A percentile compares a stretch with the other conserved stretches of the same genome.
Conservation (phyloP, 768 basidiomycete species). For the Lentinus brumalis region DNA sequence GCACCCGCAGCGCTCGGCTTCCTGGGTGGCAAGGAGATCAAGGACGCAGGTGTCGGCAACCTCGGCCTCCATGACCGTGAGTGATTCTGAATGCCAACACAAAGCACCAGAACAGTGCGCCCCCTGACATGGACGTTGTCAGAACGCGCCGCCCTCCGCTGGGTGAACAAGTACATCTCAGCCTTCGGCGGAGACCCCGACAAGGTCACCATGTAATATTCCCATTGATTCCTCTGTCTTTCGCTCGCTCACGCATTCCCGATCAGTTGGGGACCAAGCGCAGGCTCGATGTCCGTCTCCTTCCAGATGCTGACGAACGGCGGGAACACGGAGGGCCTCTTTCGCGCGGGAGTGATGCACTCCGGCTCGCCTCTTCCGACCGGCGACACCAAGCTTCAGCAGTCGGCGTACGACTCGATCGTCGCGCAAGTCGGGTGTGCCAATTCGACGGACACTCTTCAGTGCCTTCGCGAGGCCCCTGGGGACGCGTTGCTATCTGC, state of each 20-base stretch:
- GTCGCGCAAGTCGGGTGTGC: slow-evolving; percentile 41
- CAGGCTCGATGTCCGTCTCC: slow-evolving; percentile 39
- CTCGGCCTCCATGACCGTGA: slow-evolving; percentile 52
- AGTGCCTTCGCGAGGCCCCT: slow-evolving; percentile 43
- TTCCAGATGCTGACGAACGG: slow-evolving; percentile 30
- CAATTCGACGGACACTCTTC: slow-evolving; percentile 35
- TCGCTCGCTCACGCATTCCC: slow-evolving; percentile 28
- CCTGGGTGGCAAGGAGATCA: slow-evolving; percentile 41
- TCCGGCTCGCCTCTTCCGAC: slow-evolving; percentile 17
- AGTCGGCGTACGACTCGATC: slow-evolving; percentile 42
- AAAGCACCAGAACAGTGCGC: neutral
- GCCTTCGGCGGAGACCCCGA: slow-evolving; percentile 45
- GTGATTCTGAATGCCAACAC: neutral
- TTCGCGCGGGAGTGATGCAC: slow-evolving; percentile 42
- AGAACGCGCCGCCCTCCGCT: slow-evolving; percentile 27
- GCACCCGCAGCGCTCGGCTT: slow-evolving; percentile 40
- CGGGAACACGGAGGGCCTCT: slow-evolving; percentile 27
- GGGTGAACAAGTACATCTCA: slow-evolving; percentile 42
- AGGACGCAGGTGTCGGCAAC: slow-evolving; percentile 43
- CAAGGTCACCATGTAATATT: slow-evolving; percentile 42
- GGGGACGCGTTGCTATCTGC: slow-evolving; percentile 33
- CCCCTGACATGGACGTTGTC: neutral
- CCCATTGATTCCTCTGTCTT: neutral
- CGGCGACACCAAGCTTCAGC: slow-evolving; percentile 25
- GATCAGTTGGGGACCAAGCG: slow-evolving; percentile 36